Evolutionary conservation across 139 green algal genomes (phyloP).

Genomic region (Chlorella sorokiniana): DNA sequence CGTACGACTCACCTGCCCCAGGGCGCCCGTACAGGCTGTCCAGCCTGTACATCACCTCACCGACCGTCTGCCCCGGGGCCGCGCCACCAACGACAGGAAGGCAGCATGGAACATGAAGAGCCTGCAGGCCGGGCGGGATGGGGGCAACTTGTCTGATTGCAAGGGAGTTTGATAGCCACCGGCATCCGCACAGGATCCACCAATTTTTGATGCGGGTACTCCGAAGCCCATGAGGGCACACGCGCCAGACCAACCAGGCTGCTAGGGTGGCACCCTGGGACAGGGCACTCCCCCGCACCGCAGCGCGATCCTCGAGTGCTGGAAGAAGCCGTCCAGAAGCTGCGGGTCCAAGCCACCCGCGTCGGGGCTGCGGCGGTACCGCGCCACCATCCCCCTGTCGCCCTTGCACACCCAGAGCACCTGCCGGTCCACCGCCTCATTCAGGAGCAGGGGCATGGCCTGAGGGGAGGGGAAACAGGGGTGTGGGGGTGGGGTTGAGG

Average conservation of each 20-base stretch:
- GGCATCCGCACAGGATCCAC: no score
- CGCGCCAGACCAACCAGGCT: no score
- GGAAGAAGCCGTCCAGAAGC: constrained; percentile 2
- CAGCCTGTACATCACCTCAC: constrained; percentile 30
- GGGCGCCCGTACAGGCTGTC: constrained; percentile 40
- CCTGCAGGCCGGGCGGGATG: background rate
- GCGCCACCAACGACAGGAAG: constrained; percentile 37
- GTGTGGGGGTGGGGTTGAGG: background rate
- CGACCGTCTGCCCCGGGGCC: constrained; percentile 17
- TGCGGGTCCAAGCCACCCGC: background rate
- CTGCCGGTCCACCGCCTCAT: constrained; percentile 22
- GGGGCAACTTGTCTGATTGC: background rate
- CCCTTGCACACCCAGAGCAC: constrained; percentile 47
- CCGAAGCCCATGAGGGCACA: no score
- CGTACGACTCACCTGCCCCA: background rate
- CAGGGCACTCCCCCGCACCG: background rate
- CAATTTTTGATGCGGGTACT: background rate
- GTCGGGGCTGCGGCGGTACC: background rate
- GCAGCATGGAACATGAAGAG: constrained; percentile 34
- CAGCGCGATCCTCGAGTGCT: background rate
- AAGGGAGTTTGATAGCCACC: background rate
- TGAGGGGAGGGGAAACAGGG: background rate
- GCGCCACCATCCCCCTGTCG: constrained; percentile 18
- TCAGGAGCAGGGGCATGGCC: constrained; percentile 19
- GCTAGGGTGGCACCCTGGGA: background rate